Conservation (phyloP, 108 stramenopile species). For the Stephanodiscus triporus region DNA sequence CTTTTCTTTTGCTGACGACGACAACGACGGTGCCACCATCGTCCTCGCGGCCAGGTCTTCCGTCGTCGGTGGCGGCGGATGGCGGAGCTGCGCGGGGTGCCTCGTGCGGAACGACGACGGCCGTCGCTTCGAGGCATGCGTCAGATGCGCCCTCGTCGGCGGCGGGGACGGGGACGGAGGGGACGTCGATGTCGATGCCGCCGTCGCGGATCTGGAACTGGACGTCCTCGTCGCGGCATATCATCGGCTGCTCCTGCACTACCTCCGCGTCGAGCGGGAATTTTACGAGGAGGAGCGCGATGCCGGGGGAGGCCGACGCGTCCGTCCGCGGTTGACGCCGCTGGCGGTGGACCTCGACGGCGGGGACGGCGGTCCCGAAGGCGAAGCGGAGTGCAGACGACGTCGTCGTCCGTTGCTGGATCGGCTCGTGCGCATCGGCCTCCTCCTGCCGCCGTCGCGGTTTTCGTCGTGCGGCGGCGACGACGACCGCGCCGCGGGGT, state of each 20-base stretch:
- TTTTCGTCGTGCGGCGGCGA: neutral
- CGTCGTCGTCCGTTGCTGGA: neutral
- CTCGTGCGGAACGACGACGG: neutral
- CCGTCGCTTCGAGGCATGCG: neutral
- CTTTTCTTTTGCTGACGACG: too few relatives aligned
- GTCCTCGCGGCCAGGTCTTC: too few relatives aligned
- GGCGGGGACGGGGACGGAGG: neutral
- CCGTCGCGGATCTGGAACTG: too few relatives aligned
- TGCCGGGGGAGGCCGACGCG: neutral
- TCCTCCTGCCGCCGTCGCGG: neutral
- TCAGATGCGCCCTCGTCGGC: neutral
- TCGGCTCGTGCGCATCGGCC: neutral
- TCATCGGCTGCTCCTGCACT: slow-evolving; percentile 22
- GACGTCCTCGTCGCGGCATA: neutral
- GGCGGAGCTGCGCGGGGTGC: neutral
- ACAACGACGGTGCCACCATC: too few relatives aligned
- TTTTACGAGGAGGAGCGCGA: slow-evolving; percentile 22
- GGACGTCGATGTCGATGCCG: slow-evolving; percentile 4
- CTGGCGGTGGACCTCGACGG: neutral
- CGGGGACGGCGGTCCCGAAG: neutral
- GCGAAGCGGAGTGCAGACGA: neutral
- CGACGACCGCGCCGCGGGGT: neutral
- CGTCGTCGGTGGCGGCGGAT: neutral
- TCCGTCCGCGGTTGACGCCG: neutral
- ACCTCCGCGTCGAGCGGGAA: slow-evolving; percentile 13